Base-by-base conservation (phyloP, 768 basidiomycete species). In the Xerocomellus amylosporus region DNA sequence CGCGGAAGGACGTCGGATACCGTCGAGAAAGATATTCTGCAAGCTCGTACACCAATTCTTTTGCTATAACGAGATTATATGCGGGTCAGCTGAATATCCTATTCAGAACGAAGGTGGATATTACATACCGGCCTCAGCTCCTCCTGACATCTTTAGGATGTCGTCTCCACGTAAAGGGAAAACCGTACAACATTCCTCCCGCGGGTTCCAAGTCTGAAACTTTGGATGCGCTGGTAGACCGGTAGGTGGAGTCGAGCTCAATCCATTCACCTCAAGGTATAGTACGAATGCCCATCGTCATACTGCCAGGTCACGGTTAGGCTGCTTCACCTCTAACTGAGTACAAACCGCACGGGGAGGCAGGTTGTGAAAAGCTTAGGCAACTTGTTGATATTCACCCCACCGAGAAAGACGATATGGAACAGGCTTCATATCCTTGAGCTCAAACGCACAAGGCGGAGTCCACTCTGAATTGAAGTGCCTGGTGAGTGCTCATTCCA, bases 251-350 rank as follows among this genome's bases (percentile, higher is more conserved):
- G 66, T 88, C 88, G 31, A 88, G 75, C 73, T 88, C 85, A 43
- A 90, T 82, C 88, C 87, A 89, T 49, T 85, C 81, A 38, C 78
- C 76, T 83, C 84, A 90, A 9, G 73, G 74, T 85, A 89, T 87
- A 46, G 64, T 71, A 37, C 82, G 79, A 61, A 86, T 80, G 56
- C 82, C 85, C 84, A 87, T 88, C 31, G 84, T 88, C 39, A 86
- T 75, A 58, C 85, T 87, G 37, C 17, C 34, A 34, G 4, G 20
- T 3, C 13, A 28, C 30, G 22, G 46, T 65, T 28, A 63, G 64
- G 42, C 26, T 20, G 4, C 24, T 24, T 30, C 17, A 22, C 8
- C 33, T 17, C 31, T 26, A 33, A 38, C 33, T 40, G 19, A n/a
- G 34, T n/a, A 34, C 38, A 13, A 24, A 15, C 31, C 13, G 9